A percentile compares a stretch with the other conserved stretches of the same genome.
Conservation (phyloP, 2,329 filamentous ascomycete species). For the Cercospora sp. region DNA sequence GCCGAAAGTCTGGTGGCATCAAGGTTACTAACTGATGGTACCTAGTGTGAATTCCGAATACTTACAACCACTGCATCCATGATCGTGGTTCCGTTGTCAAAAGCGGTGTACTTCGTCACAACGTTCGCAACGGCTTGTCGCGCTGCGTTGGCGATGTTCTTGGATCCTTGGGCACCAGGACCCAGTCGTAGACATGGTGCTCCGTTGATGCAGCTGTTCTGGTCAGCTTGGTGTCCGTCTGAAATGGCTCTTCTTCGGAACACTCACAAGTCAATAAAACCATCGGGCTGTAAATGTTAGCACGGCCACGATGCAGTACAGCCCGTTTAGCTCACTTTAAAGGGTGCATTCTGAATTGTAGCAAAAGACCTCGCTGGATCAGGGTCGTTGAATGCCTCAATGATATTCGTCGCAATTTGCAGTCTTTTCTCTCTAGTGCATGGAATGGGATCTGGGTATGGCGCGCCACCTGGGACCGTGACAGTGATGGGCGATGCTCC, state of each 20-base stretch:
- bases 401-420: background rate
- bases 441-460: background rate
- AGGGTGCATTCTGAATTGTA: background rate
- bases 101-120: background rate
- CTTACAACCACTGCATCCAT: background rate
- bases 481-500: background rate
- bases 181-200: background rate
- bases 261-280: background rate
- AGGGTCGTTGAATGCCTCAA: background rate
- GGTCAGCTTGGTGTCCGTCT: background rate
- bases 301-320: too few species aligned
- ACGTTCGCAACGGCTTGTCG: background rate
- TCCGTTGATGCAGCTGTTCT: background rate
- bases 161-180: background rate
- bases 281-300: too few species aligned
- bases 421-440: background rate
- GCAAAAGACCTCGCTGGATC: background rate
- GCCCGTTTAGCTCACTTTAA: too few species aligned
- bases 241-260: too few species aligned
- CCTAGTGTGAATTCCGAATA: fast-evolving
- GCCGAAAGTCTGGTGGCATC: background rate
- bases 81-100: background rate
- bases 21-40: background rate
- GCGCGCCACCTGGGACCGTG: background rate
- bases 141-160: background rate